phyloP scores from a whole-genome alignment of 805 yeast genomes.

The Debaryomyces hansenii region DNA sequence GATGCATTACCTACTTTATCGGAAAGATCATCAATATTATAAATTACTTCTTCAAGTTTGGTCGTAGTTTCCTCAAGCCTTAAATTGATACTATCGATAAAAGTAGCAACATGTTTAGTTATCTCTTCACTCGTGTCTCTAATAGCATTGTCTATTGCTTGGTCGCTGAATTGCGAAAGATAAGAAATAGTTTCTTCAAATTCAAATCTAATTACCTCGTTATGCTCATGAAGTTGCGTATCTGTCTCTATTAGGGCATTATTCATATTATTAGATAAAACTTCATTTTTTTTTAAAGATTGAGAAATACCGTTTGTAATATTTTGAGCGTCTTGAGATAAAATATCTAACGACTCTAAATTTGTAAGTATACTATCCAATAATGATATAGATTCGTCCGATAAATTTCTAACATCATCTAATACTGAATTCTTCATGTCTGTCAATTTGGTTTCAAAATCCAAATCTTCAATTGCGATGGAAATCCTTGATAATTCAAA shows the following conservation, averaged over 20 bases:
- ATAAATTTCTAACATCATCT: constrained; percentile 1
- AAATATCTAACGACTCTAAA: constrained; percentile 1
- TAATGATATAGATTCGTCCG: constrained; percentile 1
- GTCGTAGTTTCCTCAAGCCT: constrained; percentile 6
- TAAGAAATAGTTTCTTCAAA: constrained; percentile 4
- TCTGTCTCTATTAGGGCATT: neutral
- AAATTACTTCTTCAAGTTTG: constrained; percentile 8
- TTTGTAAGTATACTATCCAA: constrained; percentile 2
- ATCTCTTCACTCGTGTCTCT: constrained; percentile 2
- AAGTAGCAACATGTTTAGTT: constrained; percentile 4
- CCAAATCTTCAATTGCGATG: neutral
- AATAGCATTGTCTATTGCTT: constrained; percentile 5
- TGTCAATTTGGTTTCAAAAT: neutral
- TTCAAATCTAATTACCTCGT: constrained; percentile 4
- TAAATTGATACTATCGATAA: constrained; percentile 8
- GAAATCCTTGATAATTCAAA: constrained; percentile 1
- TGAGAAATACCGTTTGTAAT: neutral
- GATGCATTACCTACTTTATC: constrained; percentile 7
- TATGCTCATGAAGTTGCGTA: constrained; percentile 1
- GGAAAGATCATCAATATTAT: constrained; percentile 6
- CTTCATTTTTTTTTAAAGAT: constrained; percentile 4
- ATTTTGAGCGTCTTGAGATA: neutral
- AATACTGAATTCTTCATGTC: constrained; percentile 1
- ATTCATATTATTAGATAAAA: neutral
- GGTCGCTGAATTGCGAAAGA: constrained; percentile 5